Evolutionary conservation across 495 filamentous ascomycete genomes (phyloP), one percentile per base, ranked within the genome.

Genomic region (Podospora pseudoanserina): DNA sequence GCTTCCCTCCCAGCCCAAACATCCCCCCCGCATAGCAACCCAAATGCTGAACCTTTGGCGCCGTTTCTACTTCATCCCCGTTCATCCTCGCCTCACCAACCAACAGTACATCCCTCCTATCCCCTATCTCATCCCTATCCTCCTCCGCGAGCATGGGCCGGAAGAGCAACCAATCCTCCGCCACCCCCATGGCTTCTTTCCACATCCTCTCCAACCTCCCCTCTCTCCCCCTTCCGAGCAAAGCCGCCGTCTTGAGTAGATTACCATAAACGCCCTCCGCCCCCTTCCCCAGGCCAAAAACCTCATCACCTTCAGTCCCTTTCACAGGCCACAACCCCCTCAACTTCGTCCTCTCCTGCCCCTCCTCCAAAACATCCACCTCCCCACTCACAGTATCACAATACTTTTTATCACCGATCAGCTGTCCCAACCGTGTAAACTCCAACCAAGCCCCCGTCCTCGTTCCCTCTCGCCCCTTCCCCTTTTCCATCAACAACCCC

Each of bases 21-120:
- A 97, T 97, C 27, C 92, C 94, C 94, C 95, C 94, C 0, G 87
- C 87, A 73, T 97, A 99, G 76, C 95, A 97, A 55, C 75, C 75
- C 16, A 85, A 76, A 75, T 86, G 84, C 66, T 85, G 81, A 44
- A 74, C 74, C 30, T 82, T 78, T 1, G 78, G 70, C 11, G 73
- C 70, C 7, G 80, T 67, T 13, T 76, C 65, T 23, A 73, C 64
- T 1, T 55, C 55, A 62, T 68, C 0, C 59, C 53, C 11, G 72
- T 66, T 27, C 68, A 72, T 11, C 72, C 68, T 54, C 71, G 65
- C 5, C 73, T 73, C 27, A 73, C 88, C 84, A 0, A 85, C 80
- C 72, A 96, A 86, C 0, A 95, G 39, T 49, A 86, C 19, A 97
- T 84, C 65, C 92, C 88, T 6, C 85, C 82, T 34, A 82, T 78